Base-by-base conservation (phyloP, 495 filamentous ascomycete genomes). In the Trichoderma gamsii region DNA sequence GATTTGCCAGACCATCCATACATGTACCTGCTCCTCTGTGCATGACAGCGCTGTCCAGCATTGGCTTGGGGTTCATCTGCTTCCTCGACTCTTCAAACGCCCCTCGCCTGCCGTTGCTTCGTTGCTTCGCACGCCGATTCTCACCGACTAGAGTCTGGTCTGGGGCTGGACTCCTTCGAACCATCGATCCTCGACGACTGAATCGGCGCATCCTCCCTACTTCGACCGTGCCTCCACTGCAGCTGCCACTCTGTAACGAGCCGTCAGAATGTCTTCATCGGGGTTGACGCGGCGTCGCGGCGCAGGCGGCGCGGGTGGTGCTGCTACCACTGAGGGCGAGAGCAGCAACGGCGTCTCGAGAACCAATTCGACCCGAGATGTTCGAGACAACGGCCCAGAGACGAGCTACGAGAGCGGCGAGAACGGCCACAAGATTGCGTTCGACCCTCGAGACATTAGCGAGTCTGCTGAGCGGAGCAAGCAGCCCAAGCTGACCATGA, bases 391-490 rank as follows among this genome's bases (percentile, higher is more conserved):
- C 73, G 82, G 81, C 35, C 90, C 92, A 73, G 95, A 97, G 78
- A 96, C 93, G 25, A 92, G 90, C 64, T 98, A 96, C 82, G 92
- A 93, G 76, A 92, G 84, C 76, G 86, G 90, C 73, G 94, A 96
- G 81, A 97, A 97, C 83, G 95, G 95, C 68, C 96, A 98, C 80
- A 97, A 96, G 83, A 97, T 99, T 79, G 96, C 92, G 41, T 99
- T 93, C 78, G 95, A 99, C 79, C 95, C 95, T 64, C 85, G 92
- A 77, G 95, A 99, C 79, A 94, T 99, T 76, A 96, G 90, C 79
- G 96, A 99, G 85, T 97, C 89, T 78, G 90, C 90, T 74, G 95
- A 98, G 84, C 83, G 96, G 76, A 96, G 87, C 83, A 97, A 97
- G 81, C 94, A 98, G 82, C 95, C 95, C 35, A 99, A 98, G 82